Conservation (phyloP, 176 grass and related monocot genomes). For the Musa beccarii region DNA sequence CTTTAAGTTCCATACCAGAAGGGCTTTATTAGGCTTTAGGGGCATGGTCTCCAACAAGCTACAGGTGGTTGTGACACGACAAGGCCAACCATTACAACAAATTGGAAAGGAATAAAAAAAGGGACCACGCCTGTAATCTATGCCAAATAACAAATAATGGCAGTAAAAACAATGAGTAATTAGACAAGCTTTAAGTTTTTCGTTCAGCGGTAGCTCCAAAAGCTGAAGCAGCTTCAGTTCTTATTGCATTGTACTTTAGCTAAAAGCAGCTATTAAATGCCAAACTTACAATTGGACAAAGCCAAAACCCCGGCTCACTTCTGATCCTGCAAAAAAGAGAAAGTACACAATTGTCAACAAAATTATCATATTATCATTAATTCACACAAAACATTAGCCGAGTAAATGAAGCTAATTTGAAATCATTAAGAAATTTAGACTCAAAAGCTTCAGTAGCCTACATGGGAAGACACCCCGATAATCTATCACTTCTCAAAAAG, state of each 20-base stretch:
- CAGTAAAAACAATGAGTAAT: background rate
- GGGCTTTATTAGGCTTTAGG: too few species aligned
- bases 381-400: background rate
- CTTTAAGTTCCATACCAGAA: background rate
- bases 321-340: constrained; percentile 47
- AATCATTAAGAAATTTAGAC: background rate
- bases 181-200: background rate
- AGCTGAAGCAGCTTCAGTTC: background rate
- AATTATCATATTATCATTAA: background rate
- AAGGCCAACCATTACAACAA: background rate
- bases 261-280: background rate
- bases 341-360: background rate
- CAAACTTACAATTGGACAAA: constrained; percentile 84
- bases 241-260: background rate
- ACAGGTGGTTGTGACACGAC: background rate
- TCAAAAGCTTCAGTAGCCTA: background rate
- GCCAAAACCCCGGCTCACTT: constrained; percentile 65
- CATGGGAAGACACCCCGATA: background rate
- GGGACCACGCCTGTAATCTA: background rate
- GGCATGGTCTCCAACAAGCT: background rate
- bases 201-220: background rate
- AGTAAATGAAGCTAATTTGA: constrained; percentile 4
- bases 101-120: background rate
- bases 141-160: background rate
- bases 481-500: background rate